Percentiles rank a stretch among this genome's conserved stretches.
Conservation (phyloP, 768 basidiomycete species). For the Boletus insuetus region DNA sequence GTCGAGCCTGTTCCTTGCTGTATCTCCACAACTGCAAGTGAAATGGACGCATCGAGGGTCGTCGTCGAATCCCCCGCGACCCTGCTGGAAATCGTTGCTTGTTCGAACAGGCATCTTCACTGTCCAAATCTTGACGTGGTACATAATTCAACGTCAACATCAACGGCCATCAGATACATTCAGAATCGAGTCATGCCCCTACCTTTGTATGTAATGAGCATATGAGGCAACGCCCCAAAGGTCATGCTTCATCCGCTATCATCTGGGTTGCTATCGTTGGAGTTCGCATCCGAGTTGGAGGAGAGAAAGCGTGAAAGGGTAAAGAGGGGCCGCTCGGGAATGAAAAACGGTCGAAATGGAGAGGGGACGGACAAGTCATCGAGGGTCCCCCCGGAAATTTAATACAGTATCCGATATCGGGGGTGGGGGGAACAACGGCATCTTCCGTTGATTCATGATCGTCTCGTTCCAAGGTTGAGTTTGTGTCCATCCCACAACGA, state of each 20-base stretch:
- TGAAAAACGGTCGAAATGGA: slow-evolving; percentile 3
- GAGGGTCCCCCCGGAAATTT: neutral
- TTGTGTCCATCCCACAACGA: neutral
- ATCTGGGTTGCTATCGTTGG: neutral
- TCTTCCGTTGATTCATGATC: slow-evolving; percentile 1
- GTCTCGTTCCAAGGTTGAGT: slow-evolving; percentile 1
- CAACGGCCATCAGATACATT: slow-evolving; percentile 23
- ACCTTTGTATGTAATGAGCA: slow-evolving; percentile 15
- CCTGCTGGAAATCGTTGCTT: neutral
- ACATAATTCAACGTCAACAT: slow-evolving; percentile 13
- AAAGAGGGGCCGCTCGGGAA: slow-evolving; percentile 5
- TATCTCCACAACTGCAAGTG: neutral
- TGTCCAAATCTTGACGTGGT: slow-evolving; percentile 1
- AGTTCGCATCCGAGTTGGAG: neutral
- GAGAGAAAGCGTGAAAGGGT: neutral
- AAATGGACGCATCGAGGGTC: neutral
- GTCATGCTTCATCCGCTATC: neutral
- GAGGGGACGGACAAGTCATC: neutral
- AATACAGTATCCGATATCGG: neutral
- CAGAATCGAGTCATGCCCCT: neutral
- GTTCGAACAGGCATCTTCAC: no score
- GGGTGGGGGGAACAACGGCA: neutral
- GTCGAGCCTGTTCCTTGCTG: neutral
- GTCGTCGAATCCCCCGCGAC: neutral
- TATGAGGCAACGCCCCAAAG: neutral